Evolutionary conservation across 345 rosid species (phyloP).

Genomic region (Camelina sativa): DNA sequence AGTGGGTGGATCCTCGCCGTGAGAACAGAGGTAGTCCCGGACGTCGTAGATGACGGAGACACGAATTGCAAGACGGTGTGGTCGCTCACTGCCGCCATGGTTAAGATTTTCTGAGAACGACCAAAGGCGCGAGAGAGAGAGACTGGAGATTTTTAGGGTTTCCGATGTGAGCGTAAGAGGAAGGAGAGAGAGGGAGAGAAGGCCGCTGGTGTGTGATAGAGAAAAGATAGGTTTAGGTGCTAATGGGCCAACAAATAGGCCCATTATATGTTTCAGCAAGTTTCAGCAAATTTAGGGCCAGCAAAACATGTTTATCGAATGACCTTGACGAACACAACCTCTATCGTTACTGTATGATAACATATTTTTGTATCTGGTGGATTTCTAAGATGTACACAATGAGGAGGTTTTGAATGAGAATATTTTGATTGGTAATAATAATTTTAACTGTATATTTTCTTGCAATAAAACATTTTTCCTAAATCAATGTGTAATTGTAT

Average conservation of each 20-base stretch:
- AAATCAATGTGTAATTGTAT: no score
- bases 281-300: no score
- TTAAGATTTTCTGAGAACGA: conserved; percentile 18
- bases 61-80: conserved; percentile 73
- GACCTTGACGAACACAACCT: no score
- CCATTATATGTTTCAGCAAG: not conserved
- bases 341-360: no score
- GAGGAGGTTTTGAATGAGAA: no score
- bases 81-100: conserved; percentile 79
- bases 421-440: no score
- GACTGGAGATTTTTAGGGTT: conserved; percentile 46
- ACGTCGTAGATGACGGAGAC: conserved; percentile 40
- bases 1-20: conserved; percentile 85
- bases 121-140: conserved; percentile 35
- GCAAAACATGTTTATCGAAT: no score
- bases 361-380: no score
- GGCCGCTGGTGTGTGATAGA: not conserved
- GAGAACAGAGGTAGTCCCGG: conserved; percentile 36
- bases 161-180: conserved; percentile 23
- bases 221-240: not conserved
- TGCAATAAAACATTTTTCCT: no score
- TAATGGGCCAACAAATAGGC: conserved; percentile 34
- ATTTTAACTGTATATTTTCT: no score
- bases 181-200: not conserved
- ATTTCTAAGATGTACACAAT: no score